Conservation (phyloP, 805 yeast species). For the Teunomyces aglyptinius region DNA sequence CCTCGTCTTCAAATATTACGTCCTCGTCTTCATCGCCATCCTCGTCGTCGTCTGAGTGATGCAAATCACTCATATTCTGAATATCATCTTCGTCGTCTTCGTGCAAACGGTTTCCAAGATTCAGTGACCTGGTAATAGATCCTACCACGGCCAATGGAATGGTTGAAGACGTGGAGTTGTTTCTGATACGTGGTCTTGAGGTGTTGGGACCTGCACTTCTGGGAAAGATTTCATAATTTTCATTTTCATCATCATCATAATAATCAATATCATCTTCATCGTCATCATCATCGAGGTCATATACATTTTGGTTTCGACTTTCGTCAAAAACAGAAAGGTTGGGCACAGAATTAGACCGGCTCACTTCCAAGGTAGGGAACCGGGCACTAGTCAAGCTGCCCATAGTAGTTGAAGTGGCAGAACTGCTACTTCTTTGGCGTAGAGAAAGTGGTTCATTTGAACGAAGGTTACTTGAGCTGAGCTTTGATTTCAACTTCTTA, state of each 20-base stretch:
- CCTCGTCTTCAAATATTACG: conserved; percentile 4
- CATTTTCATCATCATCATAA: conserved; percentile 14
- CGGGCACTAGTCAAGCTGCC: neutral
- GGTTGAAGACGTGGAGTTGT: neutral
- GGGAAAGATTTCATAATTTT: conserved; percentile 4
- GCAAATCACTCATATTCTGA: conserved; percentile 26
- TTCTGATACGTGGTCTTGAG: neutral
- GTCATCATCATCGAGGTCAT: conserved; percentile 4
- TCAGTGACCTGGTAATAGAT: neutral
- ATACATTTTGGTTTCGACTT: neutral
- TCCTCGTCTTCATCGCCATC: conserved; percentile 14
- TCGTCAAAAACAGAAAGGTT: conserved; percentile 5
- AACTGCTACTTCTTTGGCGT: neutral
- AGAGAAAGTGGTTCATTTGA: neutral
- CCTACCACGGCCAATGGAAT: neutral
- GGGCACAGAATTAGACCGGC: conserved; percentile 4
- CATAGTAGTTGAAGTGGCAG: neutral
- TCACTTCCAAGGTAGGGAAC: conserved; percentile 4
- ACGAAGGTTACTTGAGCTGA: conserved; percentile 5
- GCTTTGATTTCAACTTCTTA: conserved; percentile 21
- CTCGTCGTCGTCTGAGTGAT: conserved; percentile 31
- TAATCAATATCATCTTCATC: conserved; percentile 12
- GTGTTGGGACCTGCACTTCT: conserved; percentile 3
- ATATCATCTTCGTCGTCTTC: conserved; percentile 18
- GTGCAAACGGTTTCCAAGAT: neutral